A percentile compares a stretch with the other conserved stretches of the same genome.
Conservation (phyloP, 768 basidiomycete species). For the Tricholoma furcatifolium region DNA sequence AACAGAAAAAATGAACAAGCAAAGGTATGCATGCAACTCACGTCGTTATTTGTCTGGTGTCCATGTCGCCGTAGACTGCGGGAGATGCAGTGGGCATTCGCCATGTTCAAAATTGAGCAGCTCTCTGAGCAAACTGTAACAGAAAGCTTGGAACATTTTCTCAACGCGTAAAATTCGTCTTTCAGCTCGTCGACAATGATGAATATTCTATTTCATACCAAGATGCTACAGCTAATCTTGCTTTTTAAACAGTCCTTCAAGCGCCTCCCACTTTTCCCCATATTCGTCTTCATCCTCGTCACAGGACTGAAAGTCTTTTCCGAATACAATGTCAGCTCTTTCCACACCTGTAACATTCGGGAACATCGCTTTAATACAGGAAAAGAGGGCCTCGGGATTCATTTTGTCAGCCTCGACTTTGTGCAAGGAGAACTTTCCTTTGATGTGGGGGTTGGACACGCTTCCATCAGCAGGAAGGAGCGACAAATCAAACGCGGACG, state of each 20-base stretch:
- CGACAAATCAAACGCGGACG: not conserved
- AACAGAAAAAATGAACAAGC: no score
- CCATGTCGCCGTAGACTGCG: no score
- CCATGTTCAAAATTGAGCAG: no score
- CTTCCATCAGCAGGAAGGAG: conserved; percentile 1
- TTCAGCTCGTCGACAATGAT: no score
- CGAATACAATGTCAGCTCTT: not conserved
- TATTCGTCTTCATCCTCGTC: not conserved
- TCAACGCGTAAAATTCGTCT: no score
- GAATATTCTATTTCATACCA: no score
- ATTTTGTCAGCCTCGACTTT: not conserved
- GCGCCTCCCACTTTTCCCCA: not conserved
- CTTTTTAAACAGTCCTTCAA: not conserved
- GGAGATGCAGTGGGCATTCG: no score
- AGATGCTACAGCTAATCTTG: no score
- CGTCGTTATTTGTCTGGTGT: no score
- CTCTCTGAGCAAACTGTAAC: no score
- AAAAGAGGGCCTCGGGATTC: not conserved
- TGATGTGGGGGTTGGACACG: not conserved
- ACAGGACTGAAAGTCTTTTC: not conserved
- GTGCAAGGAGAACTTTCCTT: not conserved
- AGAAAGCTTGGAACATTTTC: no score
- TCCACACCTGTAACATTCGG: not conserved
- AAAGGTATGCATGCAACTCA: no score
- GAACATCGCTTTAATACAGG: conserved; percentile 2